These are phyloP conservation scores for Carex pumila DNA, from an alignment of 176 grass and related monocot genomes.

Conservation along the genomic window DNA sequence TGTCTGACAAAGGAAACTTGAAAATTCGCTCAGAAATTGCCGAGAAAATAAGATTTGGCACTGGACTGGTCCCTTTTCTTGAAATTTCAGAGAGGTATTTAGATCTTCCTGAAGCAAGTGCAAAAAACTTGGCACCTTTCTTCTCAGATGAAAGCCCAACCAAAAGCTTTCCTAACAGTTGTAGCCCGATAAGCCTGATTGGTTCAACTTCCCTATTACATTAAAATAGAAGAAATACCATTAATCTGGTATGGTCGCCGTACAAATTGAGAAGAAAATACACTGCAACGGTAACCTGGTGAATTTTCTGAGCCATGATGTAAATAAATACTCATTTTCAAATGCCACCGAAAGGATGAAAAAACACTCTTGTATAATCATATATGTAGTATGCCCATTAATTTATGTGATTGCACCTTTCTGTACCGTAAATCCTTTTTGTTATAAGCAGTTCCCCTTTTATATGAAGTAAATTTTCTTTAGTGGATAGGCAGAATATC, in stretches of 20 bases:
- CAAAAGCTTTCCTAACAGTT: conserved; percentile 88
- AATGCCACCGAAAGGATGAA: conserved; percentile 1
- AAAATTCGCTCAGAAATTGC: conserved; percentile 78
- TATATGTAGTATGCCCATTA: neutral
- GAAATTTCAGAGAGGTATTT: conserved; percentile 55
- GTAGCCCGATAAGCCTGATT: conserved; percentile 85
- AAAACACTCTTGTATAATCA: neutral
- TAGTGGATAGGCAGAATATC: neutral
- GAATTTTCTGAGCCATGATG: neutral
- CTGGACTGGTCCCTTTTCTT: conserved; percentile 41
- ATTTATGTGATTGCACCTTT: neutral
- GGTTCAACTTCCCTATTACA: conserved; percentile 67
- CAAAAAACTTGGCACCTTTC: conserved; percentile 77
- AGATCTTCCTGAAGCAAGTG: conserved; percentile 59
- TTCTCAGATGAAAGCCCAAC: conserved; percentile 76
- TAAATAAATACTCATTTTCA: conserved; percentile 3
- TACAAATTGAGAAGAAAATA: conserved; percentile 12
- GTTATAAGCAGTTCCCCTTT: neutral
- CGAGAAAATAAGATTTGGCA: conserved; percentile 57
- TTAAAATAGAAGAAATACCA: conserved; percentile 17
- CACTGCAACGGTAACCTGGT: conserved; percentile 11
- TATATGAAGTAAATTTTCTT: neutral
- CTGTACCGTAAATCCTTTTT: neutral
- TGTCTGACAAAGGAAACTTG: conserved; percentile 81
- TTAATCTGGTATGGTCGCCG: conserved; percentile 4